phyloP scores from a whole-genome alignment of 495 filamentous ascomycete species.

The Tetracladium setigerum region DNA sequence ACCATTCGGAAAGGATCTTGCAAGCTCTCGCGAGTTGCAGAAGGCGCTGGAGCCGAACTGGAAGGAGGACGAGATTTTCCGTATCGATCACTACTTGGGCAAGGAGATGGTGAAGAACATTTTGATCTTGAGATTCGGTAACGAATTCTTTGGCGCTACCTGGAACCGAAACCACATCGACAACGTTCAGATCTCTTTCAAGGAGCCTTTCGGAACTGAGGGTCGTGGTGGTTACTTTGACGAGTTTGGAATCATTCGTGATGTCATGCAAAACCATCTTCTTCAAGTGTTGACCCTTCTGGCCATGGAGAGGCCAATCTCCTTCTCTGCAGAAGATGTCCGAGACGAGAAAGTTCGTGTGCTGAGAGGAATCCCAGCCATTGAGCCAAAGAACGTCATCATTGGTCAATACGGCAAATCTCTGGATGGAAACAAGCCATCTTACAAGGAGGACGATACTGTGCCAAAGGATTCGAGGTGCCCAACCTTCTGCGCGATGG shows the following conservation, averaged over 20 bases:
- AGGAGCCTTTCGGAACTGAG: conserved; percentile 99
- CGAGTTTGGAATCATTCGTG: conserved; percentile 98
- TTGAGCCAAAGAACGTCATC: conserved; percentile 99
- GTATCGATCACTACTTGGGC: conserved; percentile 98
- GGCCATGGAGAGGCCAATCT: conserved; percentile 97
- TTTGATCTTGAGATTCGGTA: conserved; percentile 94
- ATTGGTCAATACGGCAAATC: conserved; percentile 98
- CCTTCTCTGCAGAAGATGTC: conserved; percentile 96
- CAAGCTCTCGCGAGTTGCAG: conserved; percentile 88
- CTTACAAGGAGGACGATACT: conserved; percentile 98
- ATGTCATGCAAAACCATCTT: conserved; percentile 97
- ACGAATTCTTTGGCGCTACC: conserved; percentile 97
- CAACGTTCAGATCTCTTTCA: conserved; percentile 98
- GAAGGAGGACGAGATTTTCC: conserved; percentile 99
- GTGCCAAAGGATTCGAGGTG: conserved; percentile 96
- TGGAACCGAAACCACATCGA: conserved; percentile 99
- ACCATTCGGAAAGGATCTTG: conserved; percentile 95
- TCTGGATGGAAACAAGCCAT: conserved; percentile 91
- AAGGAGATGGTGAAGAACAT: conserved; percentile 99
- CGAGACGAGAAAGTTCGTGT: conserved; percentile 99
- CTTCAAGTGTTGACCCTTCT: conserved; percentile 93
- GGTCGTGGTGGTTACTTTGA: conserved; percentile 98
- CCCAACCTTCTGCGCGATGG: conserved; percentile 96
- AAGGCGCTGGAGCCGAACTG: conserved; percentile 95
- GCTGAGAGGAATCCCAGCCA: conserved; percentile 83